Base-by-base conservation (phyloP, 345 rosid genomes). In the Sapria himalayana region DNA sequence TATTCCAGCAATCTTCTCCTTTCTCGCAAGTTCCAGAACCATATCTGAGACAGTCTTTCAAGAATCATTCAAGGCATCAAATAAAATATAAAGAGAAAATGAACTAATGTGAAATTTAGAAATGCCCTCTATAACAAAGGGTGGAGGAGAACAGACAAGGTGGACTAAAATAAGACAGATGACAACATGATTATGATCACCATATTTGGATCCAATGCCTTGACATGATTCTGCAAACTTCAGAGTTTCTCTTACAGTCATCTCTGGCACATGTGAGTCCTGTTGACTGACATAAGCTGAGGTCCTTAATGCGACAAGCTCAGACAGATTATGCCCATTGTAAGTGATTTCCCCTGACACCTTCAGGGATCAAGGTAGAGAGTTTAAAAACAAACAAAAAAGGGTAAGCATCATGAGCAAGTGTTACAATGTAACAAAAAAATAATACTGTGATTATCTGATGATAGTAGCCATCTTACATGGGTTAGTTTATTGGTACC, bases 231-330 rank as follows among this genome's bases (percentile, higher is more conserved):
- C 94, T 19, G 93, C 80, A 58, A 89, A 74, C 57, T 89, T 93
- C 3, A 82, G 70, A 45, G 81, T 78, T 49, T 89, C 91, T 35
- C 82, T 48, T 29, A 89, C 93, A 20, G 93, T 82, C 91, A 89
- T 78, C 73, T 89, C 98, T n/a, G 94, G 73, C 49, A 69, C 77
- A 65, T 82, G 84, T 78, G 75, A 61, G 54, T 86, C 98, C 41
- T 78, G 91, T 62, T 89, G 98, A 65, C 94, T 82, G 38, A 89
- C 81, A 60, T 89, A 89, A 22, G 80, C 93, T 14, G 94, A 69
- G 14, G 98, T 82, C 59, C 94, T 72, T 29, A 76, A 94, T 34
- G 98, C 73, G 16, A 76, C 76, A 52, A 89, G 78, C 71, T 89
- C 94, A 4, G 69, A 59, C 21, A 82, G 60, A 34, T 70, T 42